Evolutionary conservation across 345 rosid genomes (phyloP), one percentile per base, ranked within the genome.

Genomic region (Nephelium lappaceum): DNA sequence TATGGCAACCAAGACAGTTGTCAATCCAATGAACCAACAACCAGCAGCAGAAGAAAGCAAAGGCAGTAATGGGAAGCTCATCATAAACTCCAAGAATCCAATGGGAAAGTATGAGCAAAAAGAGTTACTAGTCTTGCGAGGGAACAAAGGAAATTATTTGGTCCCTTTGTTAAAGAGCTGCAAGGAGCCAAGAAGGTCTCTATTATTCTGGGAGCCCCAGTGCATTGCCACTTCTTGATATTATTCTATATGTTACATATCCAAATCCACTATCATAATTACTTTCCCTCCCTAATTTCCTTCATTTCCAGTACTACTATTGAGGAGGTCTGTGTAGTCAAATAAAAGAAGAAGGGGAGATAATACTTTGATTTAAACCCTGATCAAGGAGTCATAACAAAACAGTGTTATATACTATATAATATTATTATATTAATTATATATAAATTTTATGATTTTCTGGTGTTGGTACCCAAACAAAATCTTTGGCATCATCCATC

Each of bases 181-280:
- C 95, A 93, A 93, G 76, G 93, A 91, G 49, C 81, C 80, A 0
- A 85, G 91, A 85, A 90, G 93, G 85, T 90, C 98, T 18, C 91
- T 90, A 71, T 66, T 85, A 82, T 86, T 88, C 38, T 70, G 87
- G 84, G 95, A 91, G 81, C 82, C 86, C 1, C 74, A 80, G 27
- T 95, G 99, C 94, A 91, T 93, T 76, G 98, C 99, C 77, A 92
- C 96, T 38, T 90, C 93, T 70, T 90, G 81, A 85, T 57, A 51
- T 11, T 11, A 45, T 45, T 45, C 51, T 31, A 3, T 31, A 31
- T 31, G 36, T 31, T 31, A 31, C 2, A 31, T 31, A 31, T 53
- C 76, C 76, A 5, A 18, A 23, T 6, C 23, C 49, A 38, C 69
- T 53, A 63, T 24, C 24, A 72, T 62, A 3, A 66, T 53, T 21